These are phyloP conservation scores for Calonectria pseudoreteaudii DNA, from an alignment of 2,329 filamentous ascomycete species.

Conservation along the genomic window DNA sequence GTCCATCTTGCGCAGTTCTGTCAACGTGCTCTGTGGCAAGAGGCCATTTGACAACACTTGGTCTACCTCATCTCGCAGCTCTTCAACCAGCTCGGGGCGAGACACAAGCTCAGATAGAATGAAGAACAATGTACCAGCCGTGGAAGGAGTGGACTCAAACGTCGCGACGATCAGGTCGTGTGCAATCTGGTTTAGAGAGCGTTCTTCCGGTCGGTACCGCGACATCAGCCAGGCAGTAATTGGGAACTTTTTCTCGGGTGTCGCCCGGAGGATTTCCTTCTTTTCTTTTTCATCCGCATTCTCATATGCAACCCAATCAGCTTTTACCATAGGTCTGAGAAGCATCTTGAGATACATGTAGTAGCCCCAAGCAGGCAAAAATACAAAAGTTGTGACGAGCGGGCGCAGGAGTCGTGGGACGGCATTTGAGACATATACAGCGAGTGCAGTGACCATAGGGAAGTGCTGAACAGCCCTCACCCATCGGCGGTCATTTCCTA, in stretches of 20 bases:
- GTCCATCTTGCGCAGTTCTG: not conserved
- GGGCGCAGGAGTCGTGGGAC: not conserved
- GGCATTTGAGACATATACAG: not conserved
- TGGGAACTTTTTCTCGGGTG: not conserved
- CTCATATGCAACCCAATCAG: not conserved
- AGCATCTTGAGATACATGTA: not conserved
- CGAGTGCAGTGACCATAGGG: not conserved
- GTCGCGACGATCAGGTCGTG: not conserved
- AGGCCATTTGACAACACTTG: not conserved
- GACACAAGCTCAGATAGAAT: not conserved
- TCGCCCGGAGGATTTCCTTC: not conserved
- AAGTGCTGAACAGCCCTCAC: not conserved
- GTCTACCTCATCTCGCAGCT: not conserved
- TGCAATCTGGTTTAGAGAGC: not conserved
- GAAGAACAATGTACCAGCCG: not conserved
- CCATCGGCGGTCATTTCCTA: not conserved
- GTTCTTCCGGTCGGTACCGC: not conserved
- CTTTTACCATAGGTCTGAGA: not conserved
- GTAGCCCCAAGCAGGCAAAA: not conserved
- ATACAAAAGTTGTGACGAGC: not conserved
- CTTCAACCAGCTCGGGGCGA: not conserved
- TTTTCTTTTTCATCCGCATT: not conserved
- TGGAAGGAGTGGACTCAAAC: not conserved
- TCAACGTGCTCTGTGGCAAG: not conserved
- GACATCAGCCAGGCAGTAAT: not conserved